Evolutionary conservation across 176 grass and related monocot genomes (phyloP), one percentile per base, ranked within the genome.

Genomic region (Typha latifolia): DNA sequence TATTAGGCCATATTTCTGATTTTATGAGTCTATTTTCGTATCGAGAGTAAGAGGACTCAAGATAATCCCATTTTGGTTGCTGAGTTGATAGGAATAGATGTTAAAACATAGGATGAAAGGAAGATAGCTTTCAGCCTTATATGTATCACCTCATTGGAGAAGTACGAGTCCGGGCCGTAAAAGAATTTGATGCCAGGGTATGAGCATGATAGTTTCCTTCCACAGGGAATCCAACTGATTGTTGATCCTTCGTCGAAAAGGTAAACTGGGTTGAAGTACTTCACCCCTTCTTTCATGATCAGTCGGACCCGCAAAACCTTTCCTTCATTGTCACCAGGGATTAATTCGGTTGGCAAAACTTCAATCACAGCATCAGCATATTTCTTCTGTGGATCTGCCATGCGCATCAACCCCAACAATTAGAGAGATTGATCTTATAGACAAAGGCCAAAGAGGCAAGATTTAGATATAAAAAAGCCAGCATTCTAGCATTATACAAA

Each of bases 181-280:
- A 74, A 62, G 72, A 90, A 85, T 74, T 85, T 90, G 69, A 96
- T 90, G 76, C 91, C 91, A 59, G 87, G 91, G 68, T 96, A 96
- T 51, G 91, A 90, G 76, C 84, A 90, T 66, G 87, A 85, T 21
- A 96, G 84, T 66, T 96, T 96, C 78, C 91, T 87, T 51, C 91
- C 91, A 48, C 91, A 96, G 48, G 91, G 91, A 51, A 87, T 77
- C 91, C 91, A 96, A 3, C 14, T 69, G 67, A 96, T 90, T 72
- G 76, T 96, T 63, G 91, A 96, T 47, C 87, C 91, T 74, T 96
- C 87, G 22, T 96, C 91, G 48, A 96, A 96, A 63, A 96, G 87
- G 72, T 90, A 96, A 72, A 88, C 91, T 11, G 91, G 91, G 70
- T 73, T 85, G 79, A 96, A 90, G 66, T 77, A 0, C 70, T 88